Conservation (phyloP, 2,329 filamentous ascomycete species). For the Pezicula neosporulosa region DNA sequence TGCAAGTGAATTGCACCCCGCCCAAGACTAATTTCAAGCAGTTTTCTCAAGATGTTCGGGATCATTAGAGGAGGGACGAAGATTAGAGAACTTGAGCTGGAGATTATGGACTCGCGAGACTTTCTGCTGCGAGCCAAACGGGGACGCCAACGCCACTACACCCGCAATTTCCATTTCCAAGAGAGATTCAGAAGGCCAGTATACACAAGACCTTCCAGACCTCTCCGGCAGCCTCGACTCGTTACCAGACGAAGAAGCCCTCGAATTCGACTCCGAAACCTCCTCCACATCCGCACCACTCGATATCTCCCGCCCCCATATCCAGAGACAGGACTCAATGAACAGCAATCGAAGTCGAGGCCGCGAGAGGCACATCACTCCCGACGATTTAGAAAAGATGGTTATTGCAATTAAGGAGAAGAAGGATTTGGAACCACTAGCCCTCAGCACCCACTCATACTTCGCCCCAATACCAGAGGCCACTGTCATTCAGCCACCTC, state of each 20-base stretch:
- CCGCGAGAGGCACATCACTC: slow-evolving; percentile 86
- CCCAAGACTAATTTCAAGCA: slow-evolving; percentile 31
- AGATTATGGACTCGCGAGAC: slow-evolving; percentile 91
- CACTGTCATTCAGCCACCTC: slow-evolving; percentile 26
- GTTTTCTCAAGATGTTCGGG: slow-evolving; percentile 94
- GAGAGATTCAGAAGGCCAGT: slow-evolving; percentile 25
- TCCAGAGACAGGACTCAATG: slow-evolving; percentile 68
- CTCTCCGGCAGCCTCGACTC: slow-evolving; percentile 78
- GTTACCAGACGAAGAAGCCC: slow-evolving; percentile 62
- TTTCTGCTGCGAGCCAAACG: slow-evolving; percentile 73
- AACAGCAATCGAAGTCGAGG: slow-evolving; percentile 64
- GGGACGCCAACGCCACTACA: slow-evolving; percentile 43
- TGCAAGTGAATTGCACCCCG: not conserved
- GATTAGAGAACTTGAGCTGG: slow-evolving; percentile 95
- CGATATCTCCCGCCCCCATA: slow-evolving; percentile 62
- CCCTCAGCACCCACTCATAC: slow-evolving; percentile 31
- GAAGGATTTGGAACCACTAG: slow-evolving; percentile 60
- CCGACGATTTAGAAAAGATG: slow-evolving; percentile 89
- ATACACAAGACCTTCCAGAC: slow-evolving; percentile 62
- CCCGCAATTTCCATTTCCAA: slow-evolving; percentile 33
- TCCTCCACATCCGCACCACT: slow-evolving; percentile 45
- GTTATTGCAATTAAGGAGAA: slow-evolving; percentile 88
- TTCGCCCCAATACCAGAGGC: slow-evolving; percentile 40
- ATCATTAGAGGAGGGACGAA: slow-evolving; percentile 86
- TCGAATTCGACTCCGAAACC: slow-evolving; percentile 44